phyloP scores from a whole-genome alignment of 257 asterid genomes.

The Penstemon davidsonii region DNA sequence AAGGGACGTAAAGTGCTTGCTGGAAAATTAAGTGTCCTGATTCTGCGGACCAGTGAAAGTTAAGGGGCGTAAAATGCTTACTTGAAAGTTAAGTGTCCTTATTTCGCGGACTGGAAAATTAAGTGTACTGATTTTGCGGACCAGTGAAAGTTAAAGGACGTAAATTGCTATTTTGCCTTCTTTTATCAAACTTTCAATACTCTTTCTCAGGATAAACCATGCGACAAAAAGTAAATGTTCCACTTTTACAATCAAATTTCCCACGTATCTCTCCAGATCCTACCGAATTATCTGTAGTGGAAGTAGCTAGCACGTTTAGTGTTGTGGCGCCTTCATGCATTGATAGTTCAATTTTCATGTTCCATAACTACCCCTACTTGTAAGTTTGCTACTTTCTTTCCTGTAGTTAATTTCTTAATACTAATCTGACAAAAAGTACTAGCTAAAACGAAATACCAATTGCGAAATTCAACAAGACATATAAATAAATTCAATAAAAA shows the following conservation, averaged over 20 bases:
- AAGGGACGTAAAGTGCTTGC: too few relatives aligned
- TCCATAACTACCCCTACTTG: slow-evolving; percentile 14
- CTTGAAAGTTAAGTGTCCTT: too few relatives aligned
- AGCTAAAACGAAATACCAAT: background rate
- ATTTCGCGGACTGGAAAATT: too few relatives aligned
- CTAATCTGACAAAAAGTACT: background rate
- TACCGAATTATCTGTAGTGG: slow-evolving; percentile 12
- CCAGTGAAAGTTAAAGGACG: too few relatives aligned
- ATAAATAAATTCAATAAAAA: slow-evolving; percentile 6
- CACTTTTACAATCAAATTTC: slow-evolving; percentile 5
- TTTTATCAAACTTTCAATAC: background rate
- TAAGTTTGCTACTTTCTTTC: slow-evolving; percentile 17
- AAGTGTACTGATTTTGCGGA: too few relatives aligned
- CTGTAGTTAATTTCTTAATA: slow-evolving; percentile 13
- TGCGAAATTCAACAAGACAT: background rate
- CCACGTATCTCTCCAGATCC: slow-evolving; percentile 1
- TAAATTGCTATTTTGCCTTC: too few relatives aligned
- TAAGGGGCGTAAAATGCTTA: too few relatives aligned
- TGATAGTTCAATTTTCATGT: slow-evolving; percentile 1
- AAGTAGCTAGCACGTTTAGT: slow-evolving; percentile 2
- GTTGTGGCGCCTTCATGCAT: slow-evolving; percentile 5
- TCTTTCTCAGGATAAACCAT: slow-evolving; percentile 10
- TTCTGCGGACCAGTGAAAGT: too few relatives aligned
- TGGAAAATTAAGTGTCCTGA: too few relatives aligned
- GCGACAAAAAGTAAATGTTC: background rate